Conservation (phyloP, 306 rosid genomes). For the Trichosanthes truncata region DNA sequence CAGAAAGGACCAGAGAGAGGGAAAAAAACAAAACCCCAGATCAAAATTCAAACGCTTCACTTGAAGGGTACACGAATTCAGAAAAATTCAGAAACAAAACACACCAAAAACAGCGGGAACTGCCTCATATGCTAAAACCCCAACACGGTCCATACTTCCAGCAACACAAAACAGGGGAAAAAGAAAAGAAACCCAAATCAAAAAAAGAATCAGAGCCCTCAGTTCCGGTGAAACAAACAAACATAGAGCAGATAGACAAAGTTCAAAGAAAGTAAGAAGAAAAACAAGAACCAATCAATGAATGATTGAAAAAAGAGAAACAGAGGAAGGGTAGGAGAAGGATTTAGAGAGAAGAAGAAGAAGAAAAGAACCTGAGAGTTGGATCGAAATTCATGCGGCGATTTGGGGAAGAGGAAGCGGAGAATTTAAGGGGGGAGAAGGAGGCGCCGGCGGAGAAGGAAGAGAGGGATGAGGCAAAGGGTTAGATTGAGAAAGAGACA, state of each 20-base stretch:
- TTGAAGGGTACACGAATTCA: not conserved
- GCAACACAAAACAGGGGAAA: not conserved
- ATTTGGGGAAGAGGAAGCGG: not conserved
- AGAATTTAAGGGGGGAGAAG: not conserved
- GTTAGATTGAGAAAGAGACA: conserved; percentile 13
- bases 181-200: not conserved
- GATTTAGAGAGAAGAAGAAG: not conserved
- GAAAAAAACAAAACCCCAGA: not conserved
- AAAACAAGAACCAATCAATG: not conserved
- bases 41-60: not conserved
- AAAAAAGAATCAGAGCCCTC: not conserved
- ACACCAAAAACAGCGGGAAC: not conserved
- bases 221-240: not conserved
- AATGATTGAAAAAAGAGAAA: not conserved
- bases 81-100: not conserved
- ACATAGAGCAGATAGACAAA: not conserved
- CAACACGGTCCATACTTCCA: not conserved
- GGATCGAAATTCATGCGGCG: not conserved
- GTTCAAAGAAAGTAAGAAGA: not conserved
- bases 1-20: not conserved
- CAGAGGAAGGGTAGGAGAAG: not conserved
- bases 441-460: conserved; percentile 12
- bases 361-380: not conserved
- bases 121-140: not conserved
- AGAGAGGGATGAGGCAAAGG: conserved; percentile 7